These are phyloP conservation scores for Metarhizium robertsii DNA, from an alignment of 2,329 filamentous ascomycete species.

Conservation along the genomic window DNA sequence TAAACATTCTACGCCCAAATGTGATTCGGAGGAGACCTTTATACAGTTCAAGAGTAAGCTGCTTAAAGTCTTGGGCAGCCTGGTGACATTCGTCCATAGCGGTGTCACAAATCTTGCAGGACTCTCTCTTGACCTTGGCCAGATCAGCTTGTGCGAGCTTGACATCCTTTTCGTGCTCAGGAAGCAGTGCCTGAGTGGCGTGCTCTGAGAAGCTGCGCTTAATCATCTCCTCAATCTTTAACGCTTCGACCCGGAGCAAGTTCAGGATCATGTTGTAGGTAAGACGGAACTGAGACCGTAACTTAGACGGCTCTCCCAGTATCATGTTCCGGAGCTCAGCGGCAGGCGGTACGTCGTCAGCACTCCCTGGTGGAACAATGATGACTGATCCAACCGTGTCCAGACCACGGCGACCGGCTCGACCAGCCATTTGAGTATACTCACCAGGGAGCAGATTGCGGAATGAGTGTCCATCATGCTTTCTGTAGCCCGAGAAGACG, in stretches of 20 bases:
- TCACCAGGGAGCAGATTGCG: constrained; percentile 87
- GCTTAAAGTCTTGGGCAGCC: constrained; percentile 69
- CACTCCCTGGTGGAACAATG: constrained; percentile 70
- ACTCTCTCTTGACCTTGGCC: constrained; percentile 78
- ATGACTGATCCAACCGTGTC: constrained; percentile 92
- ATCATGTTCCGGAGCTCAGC: constrained; percentile 86
- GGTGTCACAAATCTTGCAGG: constrained; percentile 72
- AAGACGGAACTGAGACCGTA: constrained; percentile 89
- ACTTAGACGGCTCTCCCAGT: constrained; percentile 86
- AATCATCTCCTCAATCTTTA: constrained; percentile 99
- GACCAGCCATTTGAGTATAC: constrained; percentile 97
- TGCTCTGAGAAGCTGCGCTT: constrained; percentile 99
- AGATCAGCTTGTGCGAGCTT: constrained; percentile 86
- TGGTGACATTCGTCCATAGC: constrained; percentile 75
- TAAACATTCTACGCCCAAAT: constrained; percentile 71
- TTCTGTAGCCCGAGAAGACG: constrained; percentile 93
- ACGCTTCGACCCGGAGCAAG: constrained; percentile 82
- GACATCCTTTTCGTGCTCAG: constrained; percentile 92
- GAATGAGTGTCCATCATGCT: constrained; percentile 89
- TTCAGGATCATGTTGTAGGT: constrained; percentile 99
- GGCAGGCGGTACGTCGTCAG: constrained; percentile 81
- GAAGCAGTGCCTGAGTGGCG: constrained; percentile 85
- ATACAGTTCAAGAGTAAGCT: constrained; percentile 74
- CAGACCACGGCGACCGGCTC: constrained; percentile 85
- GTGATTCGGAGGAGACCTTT: constrained; percentile 68